Percentiles rank a stretch among this genome's conserved stretches.
These are phyloP conservation scores for Aspergillus uvarum DNA, from an alignment of 2,329 filamentous ascomycete genomes.

Conservation along the genomic window DNA sequence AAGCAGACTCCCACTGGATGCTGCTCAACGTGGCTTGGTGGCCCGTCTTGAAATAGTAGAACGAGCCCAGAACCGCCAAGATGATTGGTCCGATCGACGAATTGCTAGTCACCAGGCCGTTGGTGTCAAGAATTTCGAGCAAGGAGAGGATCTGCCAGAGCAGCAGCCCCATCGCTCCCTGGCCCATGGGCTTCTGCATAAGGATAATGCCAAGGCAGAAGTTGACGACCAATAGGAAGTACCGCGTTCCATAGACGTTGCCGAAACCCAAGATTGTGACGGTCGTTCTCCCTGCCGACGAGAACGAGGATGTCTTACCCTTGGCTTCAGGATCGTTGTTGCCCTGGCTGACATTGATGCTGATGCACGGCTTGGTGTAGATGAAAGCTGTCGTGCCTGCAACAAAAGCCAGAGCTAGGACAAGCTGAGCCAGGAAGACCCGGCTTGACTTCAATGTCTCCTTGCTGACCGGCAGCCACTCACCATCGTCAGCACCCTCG, in stretches of 20 bases:
- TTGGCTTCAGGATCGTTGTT: constrained; percentile 41
- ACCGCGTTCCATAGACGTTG: constrained; percentile 89
- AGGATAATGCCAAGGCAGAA: constrained; percentile 74
- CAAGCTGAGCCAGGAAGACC: constrained; percentile 74
- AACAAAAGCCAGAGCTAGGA: constrained; percentile 75
- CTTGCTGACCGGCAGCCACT: constrained; percentile 69
- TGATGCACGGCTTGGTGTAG: constrained; percentile 82
- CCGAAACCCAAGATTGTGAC: constrained; percentile 86
- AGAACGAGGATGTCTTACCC: constrained; percentile 38
- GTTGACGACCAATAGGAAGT: constrained; percentile 78
- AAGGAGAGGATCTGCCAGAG: constrained; percentile 85
- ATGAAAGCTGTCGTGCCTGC: constrained; percentile 82
- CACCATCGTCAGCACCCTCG: constrained; percentile 78
- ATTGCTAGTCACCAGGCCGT: constrained; percentile 59
- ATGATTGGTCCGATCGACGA: constrained; percentile 76
- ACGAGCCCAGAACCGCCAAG: constrained; percentile 83
- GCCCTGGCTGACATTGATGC: constrained; percentile 60
- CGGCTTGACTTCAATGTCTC: constrained; percentile 70
- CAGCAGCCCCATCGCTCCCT: constrained; percentile 76
- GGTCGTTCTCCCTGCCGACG: constrained; percentile 40
- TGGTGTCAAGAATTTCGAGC: constrained; percentile 63
- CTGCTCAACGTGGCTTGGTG: constrained; percentile 84
- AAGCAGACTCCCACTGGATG: constrained; percentile 95
- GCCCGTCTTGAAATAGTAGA: constrained; percentile 96
- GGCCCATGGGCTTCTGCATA: constrained; percentile 92